Evolutionary conservation across 2,329 filamentous ascomycete genomes (phyloP), one percentile per base, ranked within the genome.

Genomic region (Aspergillaceae sp.): DNA sequence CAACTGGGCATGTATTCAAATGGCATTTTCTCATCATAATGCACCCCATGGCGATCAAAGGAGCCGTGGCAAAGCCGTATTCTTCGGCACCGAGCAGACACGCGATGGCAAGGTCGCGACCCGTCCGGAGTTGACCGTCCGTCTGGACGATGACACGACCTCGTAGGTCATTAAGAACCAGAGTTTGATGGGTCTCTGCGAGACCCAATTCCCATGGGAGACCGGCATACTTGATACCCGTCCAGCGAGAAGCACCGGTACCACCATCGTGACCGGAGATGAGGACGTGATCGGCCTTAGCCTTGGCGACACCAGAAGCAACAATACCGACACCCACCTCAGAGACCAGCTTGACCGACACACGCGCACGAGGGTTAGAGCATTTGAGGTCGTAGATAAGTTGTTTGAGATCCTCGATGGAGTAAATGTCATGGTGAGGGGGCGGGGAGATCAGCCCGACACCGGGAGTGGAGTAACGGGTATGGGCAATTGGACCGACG

Each of bases 291-390:
- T 96, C 90, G 50, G 90, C 89, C 76, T 95, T 95, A 44, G 91
- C 91, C 74, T 97, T 97, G 46, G 91, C 91, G 43, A 96, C 91
- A 80, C 91, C 91, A 49, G 91, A 95, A 42, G 91, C 91, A 54
- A 97, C 91, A 56, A 97, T 96, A 74, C 91, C 91, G 48, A 96
- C 91, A 74, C 91, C 91, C 47, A 91, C 94, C 73, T 97, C 91
- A 5, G 91, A 96, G 10, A 97, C 91, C 38, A 97, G 86, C 78
- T 97, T 97, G 65, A 97, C 91, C 5, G 91, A 97, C 27, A 97
- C 84, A 59, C 91, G 82, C 46, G 91, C 83, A 53, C 91, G 84
- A 48, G 91, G 91, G 70, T 92, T 95, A 27, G 90, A 88, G 73
- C 90, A 96, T 74, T 97, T 97, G 46, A 96, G 75, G 70, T 97